A percentile compares a stretch with the other conserved stretches of the same genome.
phyloP scores from a whole-genome alignment of 2,329 filamentous ascomycete species.

The Diplodia seriata region DNA sequence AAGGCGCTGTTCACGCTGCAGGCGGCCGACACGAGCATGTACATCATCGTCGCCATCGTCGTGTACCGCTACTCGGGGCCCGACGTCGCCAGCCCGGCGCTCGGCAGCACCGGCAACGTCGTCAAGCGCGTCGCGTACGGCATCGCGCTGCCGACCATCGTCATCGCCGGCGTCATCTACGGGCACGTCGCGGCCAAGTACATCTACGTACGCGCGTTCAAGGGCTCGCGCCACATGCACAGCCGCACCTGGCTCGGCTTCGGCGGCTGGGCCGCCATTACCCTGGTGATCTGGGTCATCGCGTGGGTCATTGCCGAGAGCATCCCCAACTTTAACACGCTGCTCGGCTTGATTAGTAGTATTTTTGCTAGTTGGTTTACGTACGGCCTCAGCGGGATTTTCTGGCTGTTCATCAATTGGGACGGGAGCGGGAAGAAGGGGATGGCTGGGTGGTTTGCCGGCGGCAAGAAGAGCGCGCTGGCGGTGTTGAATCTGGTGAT shows the following conservation, averaged over 20 bases:
- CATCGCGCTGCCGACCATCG: conserved; percentile 72
- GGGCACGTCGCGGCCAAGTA: conserved; percentile 71
- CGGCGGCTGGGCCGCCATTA: conserved; percentile 65
- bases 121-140: conserved; percentile 72
- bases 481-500: conserved; percentile 16
- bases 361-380: conserved; percentile 74
- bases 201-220: conserved; percentile 69
- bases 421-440: conserved; percentile 13
- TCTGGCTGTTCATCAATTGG: conserved; percentile 55
- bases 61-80: conserved; percentile 72
- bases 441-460: conserved; percentile 6
- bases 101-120: conserved; percentile 64
- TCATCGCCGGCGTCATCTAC: conserved; percentile 75
- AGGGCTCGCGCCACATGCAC: conserved; percentile 63
- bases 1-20: conserved; percentile 70
- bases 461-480: conserved; percentile 11
- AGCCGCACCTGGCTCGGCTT: conserved; percentile 54
- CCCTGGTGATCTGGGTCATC: conserved; percentile 63
- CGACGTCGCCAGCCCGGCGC: conserved; percentile 68
- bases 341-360: conserved; percentile 67
- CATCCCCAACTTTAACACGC: conserved; percentile 73
- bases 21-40: conserved; percentile 65
- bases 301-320: conserved; percentile 74
- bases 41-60: conserved; percentile 69
- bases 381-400: conserved; percentile 51